phyloP scores from a whole-genome alignment of 192 early-diverging fungal species.

The Radiomyces spectabilis region DNA sequence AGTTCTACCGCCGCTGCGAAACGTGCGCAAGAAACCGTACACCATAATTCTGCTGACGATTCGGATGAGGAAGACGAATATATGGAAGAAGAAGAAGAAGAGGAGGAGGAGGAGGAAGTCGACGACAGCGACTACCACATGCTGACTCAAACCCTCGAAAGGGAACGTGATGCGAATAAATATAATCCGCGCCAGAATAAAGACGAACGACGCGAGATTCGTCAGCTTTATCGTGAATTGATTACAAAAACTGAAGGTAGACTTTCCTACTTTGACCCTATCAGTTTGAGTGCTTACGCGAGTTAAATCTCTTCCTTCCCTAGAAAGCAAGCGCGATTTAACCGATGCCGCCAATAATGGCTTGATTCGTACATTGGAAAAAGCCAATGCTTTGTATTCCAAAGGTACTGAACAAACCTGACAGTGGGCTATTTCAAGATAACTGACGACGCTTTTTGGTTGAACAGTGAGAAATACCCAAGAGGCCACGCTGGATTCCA shows the following conservation, averaged over 20 bases:
- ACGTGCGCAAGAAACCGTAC: too few relatives aligned
- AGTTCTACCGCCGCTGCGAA: too few relatives aligned
- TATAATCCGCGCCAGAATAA: slow-evolving; percentile 25
- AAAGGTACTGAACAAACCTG: neutral
- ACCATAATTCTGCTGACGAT: too few relatives aligned
- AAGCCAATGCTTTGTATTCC: slow-evolving; percentile 30
- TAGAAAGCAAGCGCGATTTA: slow-evolving; percentile 34
- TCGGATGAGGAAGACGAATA: too few relatives aligned
- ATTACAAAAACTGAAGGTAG: slow-evolving; percentile 17
- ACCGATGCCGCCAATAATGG: slow-evolving; percentile 27
- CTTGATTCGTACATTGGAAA: slow-evolving; percentile 21
- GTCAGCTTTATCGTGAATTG: slow-evolving; percentile 12
- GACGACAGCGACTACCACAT: too few relatives aligned
- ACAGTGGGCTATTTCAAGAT: neutral
- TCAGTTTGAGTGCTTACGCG: neutral
- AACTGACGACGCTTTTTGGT: neutral
- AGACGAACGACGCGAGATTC: slow-evolving; percentile 15
- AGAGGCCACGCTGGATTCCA: slow-evolving; percentile 88
- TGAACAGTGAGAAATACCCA: slow-evolving; percentile 65
- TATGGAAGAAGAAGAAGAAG: too few relatives aligned
- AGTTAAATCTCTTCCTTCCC: neutral
- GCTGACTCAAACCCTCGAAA: too few relatives aligned
- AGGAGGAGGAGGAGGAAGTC: too few relatives aligned
- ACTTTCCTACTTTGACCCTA: neutral
- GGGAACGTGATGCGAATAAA: slow-evolving; percentile 10